Base-by-base conservation (phyloP, 495 filamentous ascomycete genomes). In the Aspergillus cavernicola region DNA sequence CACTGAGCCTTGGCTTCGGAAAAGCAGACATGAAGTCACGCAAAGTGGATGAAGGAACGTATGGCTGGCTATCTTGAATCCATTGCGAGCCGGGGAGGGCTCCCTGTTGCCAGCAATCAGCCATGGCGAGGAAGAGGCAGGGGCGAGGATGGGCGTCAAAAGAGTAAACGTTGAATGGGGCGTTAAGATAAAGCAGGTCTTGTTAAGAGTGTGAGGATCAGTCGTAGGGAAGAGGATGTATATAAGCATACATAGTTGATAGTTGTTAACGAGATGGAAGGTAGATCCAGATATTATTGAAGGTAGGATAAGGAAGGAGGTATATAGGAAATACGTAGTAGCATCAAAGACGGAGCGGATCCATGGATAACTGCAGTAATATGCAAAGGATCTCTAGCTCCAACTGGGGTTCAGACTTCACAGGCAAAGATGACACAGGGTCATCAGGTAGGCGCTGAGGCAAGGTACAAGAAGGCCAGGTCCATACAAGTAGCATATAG, bases 11-110 rank as follows among this genome's bases (percentile, higher is more conserved):
- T 10, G 68, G 59, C 29, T 58, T 64, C 38, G 68, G 67, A 45
- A 74, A 70, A 55, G 66, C 64, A 55, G 56, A 58, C 24, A 61
- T 53, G 62, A 69, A 59, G 51, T 73, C 65, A 44, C 62, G 66
- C 48, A 68, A 60, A 52, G 55, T 53, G 12, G 64, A 53, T 22
- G 64, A 43, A 22, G 58, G 57, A 33, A 46, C 51, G 58, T 59
- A 65, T 48, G 54, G 49, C 42, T 56, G 62, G 55, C 59, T 51
- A 23, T 56, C 50, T 40, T 50, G 63, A 31, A 53, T 13, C 66
- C 65, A 71, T 56, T 67, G 65, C 6, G 68, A 62, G 59, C 65
- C 67, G 37, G 65, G 63, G 52, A 63, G 58, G 50, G 62, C 50
- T 35, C 62, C 68, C 40, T 59, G 58, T 59, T 66, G 63, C 44